These are phyloP conservation scores for Leucaena leucocephala DNA, from an alignment of 306 rosid genomes.

Conservation along the genomic window DNA sequence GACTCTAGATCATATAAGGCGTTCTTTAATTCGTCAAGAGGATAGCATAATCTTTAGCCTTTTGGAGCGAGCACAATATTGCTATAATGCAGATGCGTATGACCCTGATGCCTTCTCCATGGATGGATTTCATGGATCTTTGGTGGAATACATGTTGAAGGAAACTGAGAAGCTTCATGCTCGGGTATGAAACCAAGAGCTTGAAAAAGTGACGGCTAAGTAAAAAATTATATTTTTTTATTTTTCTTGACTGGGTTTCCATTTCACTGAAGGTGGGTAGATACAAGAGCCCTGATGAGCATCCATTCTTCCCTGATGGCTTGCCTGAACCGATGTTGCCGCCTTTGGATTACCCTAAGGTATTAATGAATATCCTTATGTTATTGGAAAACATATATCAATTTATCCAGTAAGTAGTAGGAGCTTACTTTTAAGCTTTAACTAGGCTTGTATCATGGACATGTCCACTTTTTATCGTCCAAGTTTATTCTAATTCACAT, in stretches of 20 bases:
- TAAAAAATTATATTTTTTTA: constrained; percentile 6
- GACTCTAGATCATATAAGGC: constrained; percentile 79
- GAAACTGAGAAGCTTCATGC: constrained; percentile 96
- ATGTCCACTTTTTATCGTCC: neutral
- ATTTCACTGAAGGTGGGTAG: constrained; percentile 69
- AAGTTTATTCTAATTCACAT: neutral
- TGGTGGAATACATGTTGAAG: constrained; percentile 73
- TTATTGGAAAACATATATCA: neutral
- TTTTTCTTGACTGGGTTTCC: constrained; percentile 30
- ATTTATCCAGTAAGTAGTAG: neutral
- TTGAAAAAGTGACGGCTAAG: constrained; percentile 22
- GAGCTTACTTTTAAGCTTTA: neutral
- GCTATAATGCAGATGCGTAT: constrained; percentile 74
- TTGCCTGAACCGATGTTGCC: constrained; percentile 81
- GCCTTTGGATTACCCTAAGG: constrained; percentile 84
- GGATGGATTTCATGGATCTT: constrained; percentile 80
- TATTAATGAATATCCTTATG: constrained; percentile 20
- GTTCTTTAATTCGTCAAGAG: constrained; percentile 77
- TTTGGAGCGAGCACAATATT: constrained; percentile 80
- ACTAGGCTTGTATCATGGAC: constrained; percentile 2
- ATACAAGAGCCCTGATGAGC: constrained; percentile 95
- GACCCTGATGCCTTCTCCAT: constrained; percentile 63
- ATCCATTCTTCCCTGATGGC: constrained; percentile 76
- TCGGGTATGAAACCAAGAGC: constrained; percentile 51
- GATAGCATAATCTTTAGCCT: constrained; percentile 89